Conservation (phyloP, 139 green algal genomes). For the Micractinium sp. region DNA sequence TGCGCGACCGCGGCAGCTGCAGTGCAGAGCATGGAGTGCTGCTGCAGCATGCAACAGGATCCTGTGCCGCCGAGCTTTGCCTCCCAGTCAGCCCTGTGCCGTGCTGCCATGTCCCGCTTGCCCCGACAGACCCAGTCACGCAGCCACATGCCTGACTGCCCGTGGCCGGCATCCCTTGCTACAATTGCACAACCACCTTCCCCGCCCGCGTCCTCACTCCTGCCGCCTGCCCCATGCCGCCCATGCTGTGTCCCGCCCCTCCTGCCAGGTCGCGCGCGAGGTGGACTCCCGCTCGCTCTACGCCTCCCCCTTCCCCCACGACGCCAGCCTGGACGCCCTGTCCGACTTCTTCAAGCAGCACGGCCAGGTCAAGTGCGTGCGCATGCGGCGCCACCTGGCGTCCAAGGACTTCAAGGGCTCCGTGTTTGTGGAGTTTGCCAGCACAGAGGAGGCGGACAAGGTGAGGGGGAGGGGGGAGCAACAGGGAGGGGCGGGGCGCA, state of each 20-base stretch:
- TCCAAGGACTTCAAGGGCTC: conserved; percentile 88
- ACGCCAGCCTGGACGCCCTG: conserved; percentile 67
- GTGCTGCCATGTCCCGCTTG: no score
- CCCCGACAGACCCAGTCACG: no score
- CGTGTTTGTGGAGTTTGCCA: conserved; percentile 84
- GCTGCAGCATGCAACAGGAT: no score
- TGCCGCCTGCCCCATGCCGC: no score
- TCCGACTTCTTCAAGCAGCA: conserved; percentile 61
- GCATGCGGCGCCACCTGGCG: conserved; percentile 76
- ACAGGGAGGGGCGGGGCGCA: not conserved
- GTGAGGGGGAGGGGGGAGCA: not conserved
- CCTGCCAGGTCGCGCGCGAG: conserved; percentile 43
- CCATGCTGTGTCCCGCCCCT: not conserved
- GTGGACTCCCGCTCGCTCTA: conserved; percentile 81
- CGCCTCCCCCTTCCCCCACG: conserved; percentile 79
- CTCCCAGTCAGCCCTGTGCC: no score
- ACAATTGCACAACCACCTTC: no score
- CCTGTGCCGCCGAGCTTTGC: no score
- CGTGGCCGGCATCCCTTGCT: no score
- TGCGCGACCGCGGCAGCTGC: no score
- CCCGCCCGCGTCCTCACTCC: no score
- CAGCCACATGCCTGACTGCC: no score
- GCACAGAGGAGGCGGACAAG: conserved; percentile 52
- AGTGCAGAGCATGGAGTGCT: no score
- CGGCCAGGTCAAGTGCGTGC: conserved; percentile 67